These are phyloP conservation scores for Metarhizium rileyi DNA, from an alignment of 2,329 filamentous ascomycete genomes.

Conservation along the genomic window DNA sequence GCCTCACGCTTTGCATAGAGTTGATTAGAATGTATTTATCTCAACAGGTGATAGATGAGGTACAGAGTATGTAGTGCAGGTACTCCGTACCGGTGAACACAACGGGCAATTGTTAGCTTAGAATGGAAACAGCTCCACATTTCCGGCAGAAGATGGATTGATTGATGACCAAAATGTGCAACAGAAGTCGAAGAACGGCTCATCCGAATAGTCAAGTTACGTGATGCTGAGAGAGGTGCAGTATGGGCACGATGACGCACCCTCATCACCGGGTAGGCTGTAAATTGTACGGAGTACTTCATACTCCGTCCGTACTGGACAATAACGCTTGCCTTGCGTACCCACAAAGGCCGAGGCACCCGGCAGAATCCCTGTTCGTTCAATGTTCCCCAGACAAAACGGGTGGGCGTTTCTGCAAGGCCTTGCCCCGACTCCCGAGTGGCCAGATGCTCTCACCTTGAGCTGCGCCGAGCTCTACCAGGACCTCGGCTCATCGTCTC, in stretches of 20 bases:
- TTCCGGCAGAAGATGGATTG: background rate
- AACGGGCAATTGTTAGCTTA: background rate
- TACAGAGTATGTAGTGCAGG: background rate
- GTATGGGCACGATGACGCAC: background rate
- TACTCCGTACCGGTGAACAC: background rate
- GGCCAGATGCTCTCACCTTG: background rate
- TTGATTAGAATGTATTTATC: background rate
- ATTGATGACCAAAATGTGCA: background rate
- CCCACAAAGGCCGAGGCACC: background rate
- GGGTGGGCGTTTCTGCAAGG: background rate
- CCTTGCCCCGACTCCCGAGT: background rate
- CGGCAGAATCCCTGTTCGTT: background rate
- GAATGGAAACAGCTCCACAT: background rate
- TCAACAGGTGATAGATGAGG: background rate
- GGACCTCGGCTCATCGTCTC: constrained; percentile 8
- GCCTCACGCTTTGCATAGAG: background rate
- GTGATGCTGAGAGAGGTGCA: too few species aligned
- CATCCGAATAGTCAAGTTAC: background rate
- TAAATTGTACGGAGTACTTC: too few species aligned
- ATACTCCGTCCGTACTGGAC: too few species aligned
- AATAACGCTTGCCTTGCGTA: background rate
- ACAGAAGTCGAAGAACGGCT: background rate
- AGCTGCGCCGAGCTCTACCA: background rate
- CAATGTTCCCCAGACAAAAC: background rate
- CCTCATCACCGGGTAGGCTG: too few species aligned